Evolutionary conservation across 1,139 yeast genomes (phyloP).

Genomic region (Eremothecium coryli): DNA sequence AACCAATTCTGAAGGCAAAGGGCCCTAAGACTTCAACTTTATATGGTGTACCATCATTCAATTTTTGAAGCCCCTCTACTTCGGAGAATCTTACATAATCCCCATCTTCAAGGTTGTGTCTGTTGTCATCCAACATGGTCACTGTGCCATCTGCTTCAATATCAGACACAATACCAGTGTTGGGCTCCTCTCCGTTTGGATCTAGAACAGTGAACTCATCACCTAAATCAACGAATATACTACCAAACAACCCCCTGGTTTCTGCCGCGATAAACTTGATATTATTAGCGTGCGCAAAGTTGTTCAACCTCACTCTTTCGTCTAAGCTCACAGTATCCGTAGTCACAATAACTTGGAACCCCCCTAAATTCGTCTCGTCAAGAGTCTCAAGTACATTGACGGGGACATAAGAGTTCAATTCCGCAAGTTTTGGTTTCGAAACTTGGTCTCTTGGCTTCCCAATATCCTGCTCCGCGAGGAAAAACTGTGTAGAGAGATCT

Average conservation of each 20-base stretch:
- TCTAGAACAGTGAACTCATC: constrained; percentile 70
- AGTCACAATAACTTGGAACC: constrained; percentile 73
- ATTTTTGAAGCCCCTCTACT: constrained; percentile 54
- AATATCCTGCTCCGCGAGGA: constrained; percentile 57
- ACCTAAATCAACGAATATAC: constrained; percentile 86
- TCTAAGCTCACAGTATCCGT: constrained; percentile 65
- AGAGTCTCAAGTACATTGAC: constrained; percentile 56
- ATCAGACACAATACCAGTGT: constrained; percentile 76
- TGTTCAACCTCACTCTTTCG: constrained; percentile 67
- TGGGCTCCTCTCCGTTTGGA: constrained; percentile 88
- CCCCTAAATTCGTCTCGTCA: constrained; percentile 41
- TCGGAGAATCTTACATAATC: constrained; percentile 84
- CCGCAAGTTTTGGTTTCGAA: constrained; percentile 58
- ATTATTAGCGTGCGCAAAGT: constrained; percentile 59
- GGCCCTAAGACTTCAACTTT: constrained; percentile 88
- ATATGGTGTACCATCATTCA: constrained; percentile 65
- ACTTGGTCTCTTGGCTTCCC: constrained; percentile 72
- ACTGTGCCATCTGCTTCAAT: constrained; percentile 86
- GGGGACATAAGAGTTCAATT: constrained; percentile 85
- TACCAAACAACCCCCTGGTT: constrained; percentile 81
- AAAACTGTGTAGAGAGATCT: constrained; percentile 87
- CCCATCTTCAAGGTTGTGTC: constrained; percentile 93
- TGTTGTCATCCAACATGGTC: constrained; percentile 79
- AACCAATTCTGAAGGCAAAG: constrained; percentile 70
- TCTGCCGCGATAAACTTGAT: constrained; percentile 79